These are phyloP conservation scores for Hortaea sp. DNA, from an alignment of 2,329 filamentous ascomycete genomes.

Conservation along the genomic window DNA sequence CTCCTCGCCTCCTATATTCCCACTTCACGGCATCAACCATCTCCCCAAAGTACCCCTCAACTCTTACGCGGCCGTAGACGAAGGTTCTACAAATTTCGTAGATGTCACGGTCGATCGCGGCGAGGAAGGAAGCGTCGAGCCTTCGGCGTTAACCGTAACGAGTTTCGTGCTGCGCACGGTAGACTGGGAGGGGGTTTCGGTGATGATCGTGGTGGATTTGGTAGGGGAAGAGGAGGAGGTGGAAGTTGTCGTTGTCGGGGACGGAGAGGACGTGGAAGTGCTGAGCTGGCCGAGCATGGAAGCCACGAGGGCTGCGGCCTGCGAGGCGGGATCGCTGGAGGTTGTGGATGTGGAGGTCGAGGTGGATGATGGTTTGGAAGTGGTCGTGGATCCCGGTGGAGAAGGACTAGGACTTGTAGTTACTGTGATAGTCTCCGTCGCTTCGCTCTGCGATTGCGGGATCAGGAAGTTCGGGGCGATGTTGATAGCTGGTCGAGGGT, in stretches of 20 bases:
- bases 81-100: slow-evolving; percentile 4
- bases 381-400: background rate
- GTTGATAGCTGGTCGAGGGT: slow-evolving; percentile 19
- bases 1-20: background rate
- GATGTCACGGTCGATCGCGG: slow-evolving; percentile 7
- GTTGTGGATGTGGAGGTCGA: slow-evolving; percentile 4
- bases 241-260: background rate
- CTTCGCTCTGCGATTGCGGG: slow-evolving; percentile 5
- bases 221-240: slow-evolving; percentile 1
- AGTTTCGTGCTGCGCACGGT: slow-evolving; percentile 13
- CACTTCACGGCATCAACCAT: background rate
- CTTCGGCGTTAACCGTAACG: slow-evolving; percentile 9
- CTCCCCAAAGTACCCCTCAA: too few relatives aligned
- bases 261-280: background rate
- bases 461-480: slow-evolving; percentile 25
- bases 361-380: slow-evolving; percentile 1
- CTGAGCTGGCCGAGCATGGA: background rate
- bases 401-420: background rate
- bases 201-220: background rate
- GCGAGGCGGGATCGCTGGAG: slow-evolving; percentile 1
- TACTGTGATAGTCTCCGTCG: slow-evolving; percentile 4
- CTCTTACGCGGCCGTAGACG: background rate
- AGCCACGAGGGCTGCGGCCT: slow-evolving; percentile 2
- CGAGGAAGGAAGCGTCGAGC: slow-evolving; percentile 1
- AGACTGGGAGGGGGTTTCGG: slow-evolving; percentile 1